Evolutionary conservation across 2,329 filamentous ascomycete species (phyloP).

Genomic region (Lasiodiplodia sp.): DNA sequence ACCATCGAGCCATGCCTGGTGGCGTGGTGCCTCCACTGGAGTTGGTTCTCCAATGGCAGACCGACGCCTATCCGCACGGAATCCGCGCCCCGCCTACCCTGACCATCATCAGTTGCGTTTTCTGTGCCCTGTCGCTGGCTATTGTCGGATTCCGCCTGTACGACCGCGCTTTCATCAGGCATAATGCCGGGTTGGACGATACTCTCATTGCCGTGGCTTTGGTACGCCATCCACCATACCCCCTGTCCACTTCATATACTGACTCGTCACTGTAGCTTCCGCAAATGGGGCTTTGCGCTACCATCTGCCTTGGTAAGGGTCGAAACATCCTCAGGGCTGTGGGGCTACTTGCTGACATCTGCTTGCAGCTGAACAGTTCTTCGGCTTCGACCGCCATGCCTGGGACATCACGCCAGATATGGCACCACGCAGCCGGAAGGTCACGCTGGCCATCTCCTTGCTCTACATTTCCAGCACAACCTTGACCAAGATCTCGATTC

Average conservation of each 20-base stretch:
- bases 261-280: neutral
- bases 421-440: conserved; percentile 1
- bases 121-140: conserved; percentile 1
- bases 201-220: conserved; percentile 9
- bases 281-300: neutral
- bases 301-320: conserved; percentile 4
- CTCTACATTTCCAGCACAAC: conserved; percentile 41
- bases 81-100: neutral
- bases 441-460: conserved; percentile 38
- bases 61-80: conserved; percentile 22
- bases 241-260: neutral
- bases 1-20: conserved; percentile 19
- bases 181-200: conserved; percentile 20
- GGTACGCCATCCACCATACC: neutral
- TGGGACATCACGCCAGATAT: conserved; percentile 20
- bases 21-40: conserved; percentile 24
- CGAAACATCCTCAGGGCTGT: neutral
- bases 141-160: conserved; percentile 3
- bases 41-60: conserved; percentile 22
- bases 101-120: neutral
- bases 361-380: conserved; percentile 4
- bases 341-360: neutral
- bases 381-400: conserved; percentile 25
- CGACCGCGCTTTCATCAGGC: conserved; percentile 8
- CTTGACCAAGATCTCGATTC: conserved; percentile 44